Base-by-base conservation (phyloP, 2,329 filamentous ascomycete genomes). In the Sporothrix pallida region DNA sequence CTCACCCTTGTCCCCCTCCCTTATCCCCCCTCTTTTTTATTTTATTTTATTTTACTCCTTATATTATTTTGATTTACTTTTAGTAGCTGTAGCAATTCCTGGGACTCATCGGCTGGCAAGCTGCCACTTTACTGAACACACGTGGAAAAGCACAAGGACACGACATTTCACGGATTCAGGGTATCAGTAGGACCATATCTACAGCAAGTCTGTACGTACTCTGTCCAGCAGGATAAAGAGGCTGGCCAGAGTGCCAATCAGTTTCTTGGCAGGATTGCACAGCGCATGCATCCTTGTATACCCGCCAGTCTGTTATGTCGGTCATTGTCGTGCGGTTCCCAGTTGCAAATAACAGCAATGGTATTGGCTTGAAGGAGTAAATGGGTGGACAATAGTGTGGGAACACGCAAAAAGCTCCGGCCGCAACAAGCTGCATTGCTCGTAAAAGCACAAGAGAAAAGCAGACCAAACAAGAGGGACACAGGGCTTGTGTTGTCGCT, bases 21-120 rank as follows among this genome's bases (percentile, higher is more conserved):
- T 63, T 63, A 46, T 63, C 60, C 42, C 60, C 31, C 42, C 60
- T 44, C 37, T 46, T 63, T 63, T 63, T 44, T 10, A 10, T 12
- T 23, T 12, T 5, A 23, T 12, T 17, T 44, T 13, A 17, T 17
- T 23, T n/a, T 17, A 31, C 13, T 17, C 58, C 9, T 46, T n/a
- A 46, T 23, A 0, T 23, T 12, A 37, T 60, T 15, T 26, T 37
- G 26, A 26, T 26, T 37, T 26, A 60, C 56, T 37, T 60, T 17
- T 15, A 60, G 13, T 2, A 8, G 56, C 56, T 37, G 31, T 37
- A 37, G 31, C 31, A 37, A 37, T 37, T 37, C 31, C 31, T 6
- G 31, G 31, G 4, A 3, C 31, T 37, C 31, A 7, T 37, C 31
- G 31, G 7, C 31, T 3, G 31, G 31, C 31, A 37, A 37, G 2